Evolutionary conservation across 345 rosid genomes (phyloP), one percentile per base, ranked within the genome.

Genomic region (Firmiana major): DNA sequence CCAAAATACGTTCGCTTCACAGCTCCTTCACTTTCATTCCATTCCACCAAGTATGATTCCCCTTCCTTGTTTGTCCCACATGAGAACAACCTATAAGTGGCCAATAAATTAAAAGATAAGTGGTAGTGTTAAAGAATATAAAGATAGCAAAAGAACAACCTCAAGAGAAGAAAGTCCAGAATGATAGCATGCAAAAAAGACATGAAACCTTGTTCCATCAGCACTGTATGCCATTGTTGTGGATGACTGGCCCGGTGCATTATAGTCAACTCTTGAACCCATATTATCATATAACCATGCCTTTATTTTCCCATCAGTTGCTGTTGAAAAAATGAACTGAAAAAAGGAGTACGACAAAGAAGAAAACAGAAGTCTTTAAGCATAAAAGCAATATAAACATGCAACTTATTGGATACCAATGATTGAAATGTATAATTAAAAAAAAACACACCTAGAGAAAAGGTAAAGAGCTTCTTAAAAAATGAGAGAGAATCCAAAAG

Each of bases 21-120:
- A 74, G 88, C 84, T 76, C 94, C 93, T 88, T 90, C 94, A 79
- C 94, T 92, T 86, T 92, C 93, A 87, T 92, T 90, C 97, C 97
- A 92, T 75, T 92, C 97, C 88, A 92, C 97, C 79, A 92, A 77
- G 86, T 68, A 83, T 43, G 97, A 92, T 64, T 92, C 94, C 69
- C 94, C 93, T 76, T 87, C 97, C 84, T 92, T 92, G 76, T 85
- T 92, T 65, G 97, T 90, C 75, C 94, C 97, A 70, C 93, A 92
- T 19, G 94, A 92, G 84, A 92, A 92, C 80, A 92, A 81, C 86
- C 94, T 94, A 73, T 16, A 63, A 51, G 71, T 77, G 57, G 48
- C 7, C 64, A 70, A 78, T 42, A 72, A 73, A 79, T 71, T 66
- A 83, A 63, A 57, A 79, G 16, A 75, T n/a, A 38, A 60, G 9